Evolutionary conservation across 257 asterid species (phyloP).

Genomic region (Lycium ferocissimum): DNA sequence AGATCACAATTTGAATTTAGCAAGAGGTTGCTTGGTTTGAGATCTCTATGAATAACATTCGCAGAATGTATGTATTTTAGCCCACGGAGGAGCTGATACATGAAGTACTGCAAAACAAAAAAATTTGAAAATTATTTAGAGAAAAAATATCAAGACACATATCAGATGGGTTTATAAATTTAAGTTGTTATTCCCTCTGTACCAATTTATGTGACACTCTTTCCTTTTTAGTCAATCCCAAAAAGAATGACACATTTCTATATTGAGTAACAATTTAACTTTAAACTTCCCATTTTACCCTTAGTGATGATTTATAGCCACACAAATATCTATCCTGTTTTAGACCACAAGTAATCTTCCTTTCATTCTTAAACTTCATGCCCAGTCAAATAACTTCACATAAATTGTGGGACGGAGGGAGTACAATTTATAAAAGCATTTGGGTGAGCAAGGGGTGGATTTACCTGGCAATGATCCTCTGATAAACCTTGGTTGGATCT

Average conservation of each 20-base stretch:
- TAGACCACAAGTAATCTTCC: too few species aligned
- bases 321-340: too few species aligned
- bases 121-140: background rate
- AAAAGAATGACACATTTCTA: too few species aligned
- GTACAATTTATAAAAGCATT: background rate
- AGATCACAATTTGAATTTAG: slow-evolving; percentile 92
- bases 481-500: slow-evolving; percentile 92
- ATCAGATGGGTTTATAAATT: background rate
- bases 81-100: slow-evolving; percentile 95
- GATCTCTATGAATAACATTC: slow-evolving; percentile 84
- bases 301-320: too few species aligned
- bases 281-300: too few species aligned
- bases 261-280: too few species aligned
- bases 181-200: background rate
- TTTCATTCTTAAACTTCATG: too few species aligned
- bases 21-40: slow-evolving; percentile 93
- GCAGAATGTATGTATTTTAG: slow-evolving; percentile 95
- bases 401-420: too few species aligned
- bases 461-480: slow-evolving; percentile 94
- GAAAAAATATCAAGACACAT: background rate
- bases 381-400: too few species aligned
- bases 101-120: slow-evolving; percentile 69
- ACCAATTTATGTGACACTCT: too few species aligned
- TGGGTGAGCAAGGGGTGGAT: background rate
- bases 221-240: too few species aligned